Conservation (phyloP, 2,329 filamentous ascomycete species). For the Colletotrichum theobromicola region DNA sequence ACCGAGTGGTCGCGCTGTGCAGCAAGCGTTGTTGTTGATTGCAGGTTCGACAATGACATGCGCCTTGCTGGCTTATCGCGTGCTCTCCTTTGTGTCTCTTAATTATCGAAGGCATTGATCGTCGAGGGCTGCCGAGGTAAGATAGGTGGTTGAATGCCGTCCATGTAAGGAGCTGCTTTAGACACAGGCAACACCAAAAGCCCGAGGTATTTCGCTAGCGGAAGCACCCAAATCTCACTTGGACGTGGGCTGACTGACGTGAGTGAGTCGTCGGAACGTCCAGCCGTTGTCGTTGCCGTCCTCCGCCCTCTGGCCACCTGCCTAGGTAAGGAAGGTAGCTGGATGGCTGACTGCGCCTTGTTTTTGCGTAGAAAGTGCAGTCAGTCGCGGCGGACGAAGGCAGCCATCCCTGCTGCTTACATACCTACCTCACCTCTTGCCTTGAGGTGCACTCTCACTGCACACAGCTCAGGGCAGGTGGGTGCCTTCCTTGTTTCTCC, state of each 20-base stretch:
- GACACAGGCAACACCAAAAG: not conserved
- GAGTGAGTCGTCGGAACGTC: not conserved
- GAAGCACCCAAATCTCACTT: not conserved
- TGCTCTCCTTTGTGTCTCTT: not conserved
- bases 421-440: slow-evolving; percentile 1
- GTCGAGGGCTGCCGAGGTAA: not conserved
- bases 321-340: not conserved
- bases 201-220: not conserved
- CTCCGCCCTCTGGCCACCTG: not conserved
- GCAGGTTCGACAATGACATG: not conserved
- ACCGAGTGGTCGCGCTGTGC: not conserved
- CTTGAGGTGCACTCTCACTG: not conserved
- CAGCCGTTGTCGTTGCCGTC: not conserved
- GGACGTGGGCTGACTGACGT: not conserved
- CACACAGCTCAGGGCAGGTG: not conserved
- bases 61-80: not conserved
- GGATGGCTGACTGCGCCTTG: not conserved
- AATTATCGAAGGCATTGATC: not conserved
- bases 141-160: not conserved
- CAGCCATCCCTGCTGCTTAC: not conserved
- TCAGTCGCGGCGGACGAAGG: not conserved
- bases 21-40: not conserved
- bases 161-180: not conserved
- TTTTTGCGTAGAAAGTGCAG: not conserved
- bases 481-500: too few relatives aligned